Evolutionary conservation across 257 asterid genomes (phyloP).

Genomic region (Nicotiana tabacum): DNA sequence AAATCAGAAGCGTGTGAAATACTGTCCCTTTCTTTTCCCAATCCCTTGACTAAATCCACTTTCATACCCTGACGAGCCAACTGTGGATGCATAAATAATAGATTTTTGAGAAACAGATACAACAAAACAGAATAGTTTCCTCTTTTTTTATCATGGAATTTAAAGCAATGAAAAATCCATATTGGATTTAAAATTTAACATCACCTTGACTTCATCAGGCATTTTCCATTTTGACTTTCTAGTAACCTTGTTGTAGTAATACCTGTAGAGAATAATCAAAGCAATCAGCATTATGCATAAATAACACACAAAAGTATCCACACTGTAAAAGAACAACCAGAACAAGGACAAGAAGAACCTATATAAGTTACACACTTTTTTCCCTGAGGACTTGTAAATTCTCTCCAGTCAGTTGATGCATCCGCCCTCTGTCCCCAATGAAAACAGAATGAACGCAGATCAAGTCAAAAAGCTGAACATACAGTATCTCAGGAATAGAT

Average conservation of each 20-base stretch:
- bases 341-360: background rate
- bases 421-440: constrained; percentile 78
- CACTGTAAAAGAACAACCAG: background rate
- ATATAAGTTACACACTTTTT: constrained; percentile 46
- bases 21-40: constrained; percentile 31
- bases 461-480: background rate
- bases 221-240: constrained; percentile 75
- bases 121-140: background rate
- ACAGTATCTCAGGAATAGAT: background rate
- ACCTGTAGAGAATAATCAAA: constrained; percentile 38
- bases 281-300: constrained; percentile 1
- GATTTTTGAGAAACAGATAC: constrained; percentile 14
- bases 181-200: constrained; percentile 21
- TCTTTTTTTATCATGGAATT: background rate
- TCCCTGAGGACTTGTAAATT: constrained; percentile 63
- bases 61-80: constrained; percentile 63
- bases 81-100: constrained; percentile 27
- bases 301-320: background rate
- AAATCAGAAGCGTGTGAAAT: constrained; percentile 31
- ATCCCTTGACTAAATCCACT: constrained; percentile 28
- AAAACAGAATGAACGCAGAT: constrained; percentile 17
- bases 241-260: constrained; percentile 61
- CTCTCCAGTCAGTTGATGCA: constrained; percentile 94
- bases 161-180: constrained; percentile 9
- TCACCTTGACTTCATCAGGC: constrained; percentile 88